phyloP scores from a whole-genome alignment of 1,139 yeast genomes.

The Pichia sp. region DNA sequence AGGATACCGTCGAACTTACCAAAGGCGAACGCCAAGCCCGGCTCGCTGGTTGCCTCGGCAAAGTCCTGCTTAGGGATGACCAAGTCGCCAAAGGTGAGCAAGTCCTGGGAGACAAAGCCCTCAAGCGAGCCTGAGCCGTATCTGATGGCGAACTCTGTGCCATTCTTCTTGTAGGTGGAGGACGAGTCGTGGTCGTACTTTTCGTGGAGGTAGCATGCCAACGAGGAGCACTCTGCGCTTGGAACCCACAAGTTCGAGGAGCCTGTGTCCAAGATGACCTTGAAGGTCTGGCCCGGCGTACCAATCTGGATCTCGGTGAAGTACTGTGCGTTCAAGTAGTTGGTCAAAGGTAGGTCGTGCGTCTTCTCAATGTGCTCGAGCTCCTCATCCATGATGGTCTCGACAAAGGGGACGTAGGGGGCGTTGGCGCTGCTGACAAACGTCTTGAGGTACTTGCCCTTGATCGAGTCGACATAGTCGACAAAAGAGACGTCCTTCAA shows the following conservation, averaged over 20 bases:
- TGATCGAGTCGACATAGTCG: conserved; percentile 66
- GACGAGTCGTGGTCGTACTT: conserved; percentile 83
- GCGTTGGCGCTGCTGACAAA: conserved; percentile 14
- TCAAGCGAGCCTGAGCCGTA: conserved; percentile 92
- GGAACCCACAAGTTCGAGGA: conserved; percentile 98
- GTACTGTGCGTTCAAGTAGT: conserved; percentile 93
- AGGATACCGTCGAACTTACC: conserved; percentile 97
- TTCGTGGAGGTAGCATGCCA: conserved; percentile 90
- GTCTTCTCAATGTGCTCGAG: conserved; percentile 25
- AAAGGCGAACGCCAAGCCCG: conserved; percentile 96
- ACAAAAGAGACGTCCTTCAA: conserved; percentile 55
- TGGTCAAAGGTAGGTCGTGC: conserved; percentile 78
- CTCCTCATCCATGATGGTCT: conserved; percentile 16
- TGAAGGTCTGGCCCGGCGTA: conserved; percentile 88
- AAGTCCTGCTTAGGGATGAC: conserved; percentile 82
- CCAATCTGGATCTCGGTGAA: conserved; percentile 86
- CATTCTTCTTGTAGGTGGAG: conserved; percentile 78
- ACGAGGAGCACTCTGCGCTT: conserved; percentile 76
- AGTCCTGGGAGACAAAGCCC: conserved; percentile 87
- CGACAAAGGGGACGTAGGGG: conserved; percentile 46
- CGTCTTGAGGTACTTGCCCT: conserved; percentile 56
- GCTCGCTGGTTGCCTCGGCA: conserved; percentile 95
- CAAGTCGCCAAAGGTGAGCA: conserved; percentile 76
- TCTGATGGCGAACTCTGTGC: conserved; percentile 74
- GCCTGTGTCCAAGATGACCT: conserved; percentile 91